Evolutionary conservation across 108 stramenopile species (phyloP), one percentile per base, ranked within the genome.

Genomic region (Craspedostauros australis): DNA sequence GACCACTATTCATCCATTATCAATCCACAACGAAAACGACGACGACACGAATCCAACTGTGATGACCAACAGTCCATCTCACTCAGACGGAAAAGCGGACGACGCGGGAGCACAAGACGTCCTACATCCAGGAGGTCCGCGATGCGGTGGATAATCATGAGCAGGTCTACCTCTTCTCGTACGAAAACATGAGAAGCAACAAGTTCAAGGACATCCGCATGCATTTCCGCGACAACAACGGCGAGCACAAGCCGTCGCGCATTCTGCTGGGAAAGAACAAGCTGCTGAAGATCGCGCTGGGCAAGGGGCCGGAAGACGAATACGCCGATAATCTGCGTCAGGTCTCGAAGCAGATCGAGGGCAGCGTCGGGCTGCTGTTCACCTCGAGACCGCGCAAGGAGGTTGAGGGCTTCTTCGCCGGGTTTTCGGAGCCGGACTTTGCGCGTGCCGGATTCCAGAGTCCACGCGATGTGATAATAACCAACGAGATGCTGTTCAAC

Each of bases 231-330:
- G 74, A 73, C 28, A 45, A 36, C 2, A 48, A 40, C 15, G 52
- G 33, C 8, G 50, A 51, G n/a, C 55, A 44, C 15, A 54, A 27
- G 19, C 46, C 55, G n/a, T 82, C 81, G 30, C 82, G 93, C 28
- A 89, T 98, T 50, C 91, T 98, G 52, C 70, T 98, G 51, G 96
- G 96, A 29, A 98, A 98, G 72, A 98, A 98, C 72, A 95, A 94
- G 63, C 53, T 98, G 34, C 44, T 96, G 32, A 93, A 95, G 54
- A 82, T 96, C 51, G 94, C 94, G 2, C 61, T 98, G 39, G 96
- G 96, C 5, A 63, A 76, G 40, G 76, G 78, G 1, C 67, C 79
- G 20, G 94, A 93, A 66, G 96, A 98, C 53, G 96, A 98, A 73
- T 96, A 96, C 46, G 73, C 77, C 14, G 93, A 96, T 47, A 95